phyloP scores from a whole-genome alignment of 2,329 filamentous ascomycete genomes.

The Dothiorella sarmentorum region DNA sequence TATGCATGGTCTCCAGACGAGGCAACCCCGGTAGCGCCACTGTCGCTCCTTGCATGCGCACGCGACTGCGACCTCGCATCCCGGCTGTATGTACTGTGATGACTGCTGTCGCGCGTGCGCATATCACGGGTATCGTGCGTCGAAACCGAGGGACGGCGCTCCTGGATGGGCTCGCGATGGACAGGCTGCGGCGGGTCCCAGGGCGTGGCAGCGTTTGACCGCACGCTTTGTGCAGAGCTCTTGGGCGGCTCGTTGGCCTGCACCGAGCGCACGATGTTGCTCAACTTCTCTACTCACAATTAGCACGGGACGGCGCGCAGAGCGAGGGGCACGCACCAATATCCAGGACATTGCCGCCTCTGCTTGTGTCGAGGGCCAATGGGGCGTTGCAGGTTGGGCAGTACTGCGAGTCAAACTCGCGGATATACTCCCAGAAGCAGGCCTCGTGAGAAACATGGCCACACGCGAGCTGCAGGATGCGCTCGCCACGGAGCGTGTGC shows the following conservation, averaged over 20 bases:
- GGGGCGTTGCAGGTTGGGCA: slow-evolving; percentile 93
- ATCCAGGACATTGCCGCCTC: slow-evolving; percentile 88
- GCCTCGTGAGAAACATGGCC: slow-evolving; percentile 97
- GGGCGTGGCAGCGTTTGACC: slow-evolving; percentile 53
- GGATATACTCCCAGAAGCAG: slow-evolving; percentile 98
- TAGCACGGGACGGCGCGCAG: slow-evolving; percentile 24
- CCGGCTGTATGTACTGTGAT: slow-evolving; percentile 20
- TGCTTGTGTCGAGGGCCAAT: slow-evolving; percentile 84
- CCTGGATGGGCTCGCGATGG: slow-evolving; percentile 6
- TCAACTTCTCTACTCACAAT: slow-evolving; percentile 75
- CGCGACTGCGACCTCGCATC: slow-evolving; percentile 33
- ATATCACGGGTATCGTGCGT: slow-evolving; percentile 6
- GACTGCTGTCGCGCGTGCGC: slow-evolving; percentile 29
- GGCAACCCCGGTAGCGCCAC: slow-evolving; percentile 50
- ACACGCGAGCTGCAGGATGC: slow-evolving; percentile 93
- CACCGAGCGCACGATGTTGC: slow-evolving; percentile 82
- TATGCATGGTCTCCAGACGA: slow-evolving; percentile 81
- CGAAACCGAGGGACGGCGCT: slow-evolving; percentile 20
- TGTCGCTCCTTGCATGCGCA: slow-evolving; percentile 71
- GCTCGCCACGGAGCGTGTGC: slow-evolving; percentile 89
- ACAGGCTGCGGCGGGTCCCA: slow-evolving; percentile 57
- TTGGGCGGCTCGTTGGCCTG: slow-evolving; percentile 44
- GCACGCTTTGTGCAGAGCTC: slow-evolving; percentile 28
- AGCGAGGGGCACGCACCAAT: slow-evolving; percentile 60
- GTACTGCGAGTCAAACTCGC: slow-evolving; percentile 88